Base-by-base conservation (phyloP, 1,284 basidiomycete genomes). In the Butyriboletus appendiculatus region DNA sequence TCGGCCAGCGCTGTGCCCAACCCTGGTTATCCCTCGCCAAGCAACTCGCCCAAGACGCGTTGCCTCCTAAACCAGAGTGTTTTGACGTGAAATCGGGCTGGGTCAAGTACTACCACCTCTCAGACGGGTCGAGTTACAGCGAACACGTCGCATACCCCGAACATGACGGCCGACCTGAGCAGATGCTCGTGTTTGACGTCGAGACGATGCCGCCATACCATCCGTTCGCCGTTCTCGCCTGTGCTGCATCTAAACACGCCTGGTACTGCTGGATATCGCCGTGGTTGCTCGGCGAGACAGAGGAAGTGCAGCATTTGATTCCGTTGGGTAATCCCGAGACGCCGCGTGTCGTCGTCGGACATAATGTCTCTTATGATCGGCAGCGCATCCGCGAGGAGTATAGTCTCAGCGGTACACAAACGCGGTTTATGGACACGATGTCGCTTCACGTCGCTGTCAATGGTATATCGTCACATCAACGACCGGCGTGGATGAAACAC, bases 261-360 rank as follows among this genome's bases (percentile, higher is more conserved):
- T 99, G 96, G 96, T 99, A 99, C 68, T 85, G 86, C 5, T 99
- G 97, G 96, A 83, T 98, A 54, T 96, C 92, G 1, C 96, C 96
- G 0, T 96, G 94, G 86, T 75, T 99, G 5, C 81, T 98, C 6
- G 84, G 84, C 12, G 81, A 89, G 59, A 78, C 65, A n/a, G 69
- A 76, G 2, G 76, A 84, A 44, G 78, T 82, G 1, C 77, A 84
- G 45, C 95, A 96, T 41, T 76, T 96, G 45, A 86, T 96, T 50
- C 87, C 92, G 0, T 61, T 96, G 5, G 90, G 90, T 9, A 74
- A 79, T 53, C 68, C 78, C 7, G 59, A 68, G 28, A 60, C 68
- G 0, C 77, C 85, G 0, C 81, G 88, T 9, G 72, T 98, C 22
- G 77, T 97, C 32, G 84, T 99, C 14, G 96, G 96, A 2, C 97